phyloP scores from a whole-genome alignment of 1,139 yeast species.

The Yamadazyma membranifaciens region DNA sequence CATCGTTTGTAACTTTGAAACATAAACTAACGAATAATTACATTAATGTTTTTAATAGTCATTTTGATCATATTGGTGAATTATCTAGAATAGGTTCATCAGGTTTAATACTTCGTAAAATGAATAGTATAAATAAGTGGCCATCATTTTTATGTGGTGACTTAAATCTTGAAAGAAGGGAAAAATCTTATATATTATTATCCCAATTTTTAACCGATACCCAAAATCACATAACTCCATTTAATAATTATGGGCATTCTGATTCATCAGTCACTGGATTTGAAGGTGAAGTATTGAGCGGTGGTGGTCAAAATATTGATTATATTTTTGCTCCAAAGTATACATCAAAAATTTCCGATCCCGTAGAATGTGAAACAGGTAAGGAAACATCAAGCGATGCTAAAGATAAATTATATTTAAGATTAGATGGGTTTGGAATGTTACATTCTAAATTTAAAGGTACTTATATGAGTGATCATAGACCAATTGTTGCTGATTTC shows the following conservation, averaged over 20 bases:
- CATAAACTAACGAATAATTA: conserved; percentile 25
- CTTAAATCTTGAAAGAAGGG: conserved; percentile 52
- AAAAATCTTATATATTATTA: conserved; percentile 43
- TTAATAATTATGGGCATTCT: conserved; percentile 40
- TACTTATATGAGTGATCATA: conserved; percentile 50
- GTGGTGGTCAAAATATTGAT: conserved; percentile 45
- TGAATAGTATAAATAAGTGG: conserved; percentile 35
- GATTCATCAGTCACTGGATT: conserved; percentile 53
- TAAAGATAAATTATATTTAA: conserved; percentile 18
- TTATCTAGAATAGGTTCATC: conserved; percentile 49
- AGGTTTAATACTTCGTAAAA: conserved; percentile 39
- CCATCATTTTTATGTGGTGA: conserved; percentile 51
- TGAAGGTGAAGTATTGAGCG: conserved; percentile 28
- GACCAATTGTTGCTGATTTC: conserved; percentile 52
- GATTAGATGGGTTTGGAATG: conserved; percentile 38
- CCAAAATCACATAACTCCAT: conserved; percentile 23
- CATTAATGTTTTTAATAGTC: conserved; percentile 55
- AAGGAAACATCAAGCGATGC: conserved; percentile 10
- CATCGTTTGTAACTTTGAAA: conserved; percentile 42
- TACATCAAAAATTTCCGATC: conserved; percentile 23
- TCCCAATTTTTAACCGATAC: conserved; percentile 32
- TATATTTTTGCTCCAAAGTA: conserved; percentile 45
- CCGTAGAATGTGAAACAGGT: conserved; percentile 17
- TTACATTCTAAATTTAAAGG: conserved; percentile 47
- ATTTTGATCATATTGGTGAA: conserved; percentile 54